A percentile compares a stretch with the other conserved stretches of the same genome.
Evolutionary conservation across 352 stramenopile species (phyloP).

Genomic region (Aphanomyces stellatus): DNA sequence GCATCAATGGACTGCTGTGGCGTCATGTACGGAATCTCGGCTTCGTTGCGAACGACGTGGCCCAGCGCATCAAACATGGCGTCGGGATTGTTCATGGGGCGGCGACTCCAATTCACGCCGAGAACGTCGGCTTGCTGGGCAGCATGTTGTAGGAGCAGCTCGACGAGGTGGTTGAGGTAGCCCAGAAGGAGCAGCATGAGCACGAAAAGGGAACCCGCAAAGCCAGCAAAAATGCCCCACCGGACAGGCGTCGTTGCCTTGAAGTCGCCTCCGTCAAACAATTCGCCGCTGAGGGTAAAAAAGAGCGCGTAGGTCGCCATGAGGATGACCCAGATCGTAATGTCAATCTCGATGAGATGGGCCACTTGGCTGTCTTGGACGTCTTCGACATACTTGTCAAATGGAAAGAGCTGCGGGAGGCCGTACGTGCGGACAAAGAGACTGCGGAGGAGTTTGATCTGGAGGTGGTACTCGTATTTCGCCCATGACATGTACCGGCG

Average conservation of each 20-base stretch:
- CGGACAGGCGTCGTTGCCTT: not conserved
- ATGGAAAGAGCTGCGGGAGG: conserved; percentile 43
- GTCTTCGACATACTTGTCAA: conserved; percentile 64
- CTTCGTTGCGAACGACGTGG: not conserved
- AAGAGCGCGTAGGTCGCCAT: conserved; percentile 9
- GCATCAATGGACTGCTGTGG: not conserved
- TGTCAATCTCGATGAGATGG: conserved; percentile 69
- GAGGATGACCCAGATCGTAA: conserved; percentile 39
- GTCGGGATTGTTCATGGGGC: not conserved
- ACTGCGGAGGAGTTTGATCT: conserved; percentile 35
- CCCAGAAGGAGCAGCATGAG: not conserved
- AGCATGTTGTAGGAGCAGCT: conserved; percentile 7
- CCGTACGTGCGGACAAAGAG: conserved; percentile 38
- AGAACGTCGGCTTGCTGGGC: not conserved
- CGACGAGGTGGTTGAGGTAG: conserved; percentile 3
- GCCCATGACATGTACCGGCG: not conserved
- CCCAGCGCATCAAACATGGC: not conserved
- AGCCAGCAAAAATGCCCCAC: conserved; percentile 1
- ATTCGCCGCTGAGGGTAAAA: not conserved
- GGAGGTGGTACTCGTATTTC: conserved; percentile 23
- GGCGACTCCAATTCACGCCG: not conserved
- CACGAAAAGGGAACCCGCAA: not conserved
- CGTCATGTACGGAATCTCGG: not conserved
- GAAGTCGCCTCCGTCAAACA: not conserved
- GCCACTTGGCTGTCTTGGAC: conserved; percentile 70